phyloP scores from a whole-genome alignment of 345 rosid genomes.

The Rhodomyrtus tomentosa region DNA sequence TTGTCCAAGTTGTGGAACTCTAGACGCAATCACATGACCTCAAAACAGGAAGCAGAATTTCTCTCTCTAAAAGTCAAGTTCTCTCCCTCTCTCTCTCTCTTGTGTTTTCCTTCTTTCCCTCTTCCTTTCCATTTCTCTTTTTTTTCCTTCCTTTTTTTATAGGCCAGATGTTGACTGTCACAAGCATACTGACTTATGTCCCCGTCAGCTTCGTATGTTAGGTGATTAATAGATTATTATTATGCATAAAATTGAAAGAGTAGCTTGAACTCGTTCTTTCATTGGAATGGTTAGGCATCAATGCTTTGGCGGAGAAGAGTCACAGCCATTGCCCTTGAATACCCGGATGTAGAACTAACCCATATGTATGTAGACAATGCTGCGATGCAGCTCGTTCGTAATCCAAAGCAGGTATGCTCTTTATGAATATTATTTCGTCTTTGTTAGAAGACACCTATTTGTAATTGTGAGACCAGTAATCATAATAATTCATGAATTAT shows the following conservation, averaged over 20 bases:
- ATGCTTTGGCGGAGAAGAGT: conserved; percentile 88
- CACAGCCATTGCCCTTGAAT: conserved; percentile 57
- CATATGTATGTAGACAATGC: conserved; percentile 99
- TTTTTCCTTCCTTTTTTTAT: background rate
- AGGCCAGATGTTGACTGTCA: background rate
- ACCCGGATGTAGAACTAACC: conserved; percentile 87
- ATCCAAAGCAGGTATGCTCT: conserved; percentile 77
- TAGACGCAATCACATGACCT: background rate
- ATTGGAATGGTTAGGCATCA: conserved; percentile 47
- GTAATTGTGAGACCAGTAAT: background rate
- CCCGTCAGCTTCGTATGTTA: background rate
- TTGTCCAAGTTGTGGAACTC: background rate
- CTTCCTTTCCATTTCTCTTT: background rate
- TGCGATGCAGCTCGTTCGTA: conserved; percentile 92
- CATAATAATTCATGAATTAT: background rate
- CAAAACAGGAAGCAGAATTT: background rate
- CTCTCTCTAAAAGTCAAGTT: too few species aligned
- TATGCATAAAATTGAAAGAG: background rate
- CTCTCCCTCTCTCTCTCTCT: too few species aligned
- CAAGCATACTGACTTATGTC: background rate
- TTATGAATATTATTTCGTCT: background rate
- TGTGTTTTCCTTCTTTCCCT: background rate
- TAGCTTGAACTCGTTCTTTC: background rate
- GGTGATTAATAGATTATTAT: background rate
- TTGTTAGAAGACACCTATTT: background rate